Evolutionary conservation across 257 asterid species (phyloP).

Genomic region (Solanum piurae): DNA sequence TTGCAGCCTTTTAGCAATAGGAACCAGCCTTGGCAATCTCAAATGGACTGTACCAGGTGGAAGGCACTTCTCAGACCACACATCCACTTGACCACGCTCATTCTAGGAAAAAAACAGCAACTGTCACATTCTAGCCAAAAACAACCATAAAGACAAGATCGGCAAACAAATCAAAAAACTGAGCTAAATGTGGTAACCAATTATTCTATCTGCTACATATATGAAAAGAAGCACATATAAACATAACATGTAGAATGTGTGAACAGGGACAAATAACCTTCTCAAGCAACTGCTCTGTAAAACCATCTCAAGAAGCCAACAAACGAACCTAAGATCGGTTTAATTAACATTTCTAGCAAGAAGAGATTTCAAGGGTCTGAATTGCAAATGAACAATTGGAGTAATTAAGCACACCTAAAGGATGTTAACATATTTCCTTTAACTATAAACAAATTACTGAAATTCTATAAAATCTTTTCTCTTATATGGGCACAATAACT

Average conservation of each 20-base stretch:
- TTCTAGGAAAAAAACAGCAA: conserved; percentile 39
- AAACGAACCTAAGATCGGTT: not conserved
- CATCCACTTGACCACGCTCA: conserved; percentile 94
- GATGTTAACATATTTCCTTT: not conserved
- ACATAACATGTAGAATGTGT: not conserved
- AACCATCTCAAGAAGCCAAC: not conserved
- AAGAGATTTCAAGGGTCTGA: not conserved
- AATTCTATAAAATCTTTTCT: not conserved
- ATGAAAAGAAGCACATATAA: not conserved
- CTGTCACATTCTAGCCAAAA: not conserved
- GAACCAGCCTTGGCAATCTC: conserved; percentile 57
- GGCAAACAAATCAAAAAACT: not conserved
- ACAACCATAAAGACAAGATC: not conserved
- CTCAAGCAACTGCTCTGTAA: not conserved
- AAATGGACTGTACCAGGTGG: conserved; percentile 92
- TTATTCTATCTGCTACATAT: not conserved
- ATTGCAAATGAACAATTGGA: not conserved
- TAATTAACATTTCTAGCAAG: not conserved
- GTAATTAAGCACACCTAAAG: not conserved
- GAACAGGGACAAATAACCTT: not conserved
- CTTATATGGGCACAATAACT: not conserved
- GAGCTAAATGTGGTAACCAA: not conserved
- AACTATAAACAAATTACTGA: not conserved
- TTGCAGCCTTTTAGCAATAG: conserved; percentile 61
- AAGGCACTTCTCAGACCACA: conserved; percentile 97